Evolutionary conservation across 495 filamentous ascomycete species (phyloP).

Genomic region (Paragyromitra xinjiangensis): DNA sequence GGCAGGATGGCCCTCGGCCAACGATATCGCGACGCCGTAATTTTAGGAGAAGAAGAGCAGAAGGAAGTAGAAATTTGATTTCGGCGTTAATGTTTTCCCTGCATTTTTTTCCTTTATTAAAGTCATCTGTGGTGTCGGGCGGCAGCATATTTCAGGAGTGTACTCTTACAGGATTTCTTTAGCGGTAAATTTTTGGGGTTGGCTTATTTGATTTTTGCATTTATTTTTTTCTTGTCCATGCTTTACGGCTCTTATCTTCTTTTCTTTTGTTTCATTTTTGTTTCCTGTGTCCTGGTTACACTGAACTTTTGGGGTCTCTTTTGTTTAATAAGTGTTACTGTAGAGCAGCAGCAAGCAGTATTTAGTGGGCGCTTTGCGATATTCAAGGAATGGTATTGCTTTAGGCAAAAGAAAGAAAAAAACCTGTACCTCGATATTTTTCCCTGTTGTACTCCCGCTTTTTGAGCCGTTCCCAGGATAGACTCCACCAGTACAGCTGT

Average conservation of each 20-base stretch:
- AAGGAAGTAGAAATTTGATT: slow-evolving; percentile 51
- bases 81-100: slow-evolving; percentile 42
- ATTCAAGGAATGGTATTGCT: slow-evolving; percentile 42
- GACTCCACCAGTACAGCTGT: not conserved
- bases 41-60: slow-evolving; percentile 53
- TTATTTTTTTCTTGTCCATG: slow-evolving; percentile 38
- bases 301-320: slow-evolving; percentile 37
- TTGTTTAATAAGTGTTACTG: slow-evolving; percentile 42
- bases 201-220: slow-evolving; percentile 48
- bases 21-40: slow-evolving; percentile 52
- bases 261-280: slow-evolving; percentile 45
- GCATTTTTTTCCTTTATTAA: slow-evolving; percentile 45
- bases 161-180: slow-evolving; percentile 53
- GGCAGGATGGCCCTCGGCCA: slow-evolving; percentile 52
- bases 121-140: slow-evolving; percentile 41
- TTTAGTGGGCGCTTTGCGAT: slow-evolving; percentile 19
- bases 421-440: slow-evolving; percentile 5
- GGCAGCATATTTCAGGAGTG: slow-evolving; percentile 52
- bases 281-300: slow-evolving; percentile 40
- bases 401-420: slow-evolving; percentile 19
- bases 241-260: slow-evolving; percentile 27
- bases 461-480: slow-evolving; percentile 12
- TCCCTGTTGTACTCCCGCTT: not conserved
- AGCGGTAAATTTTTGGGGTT: slow-evolving; percentile 39
- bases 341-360: slow-evolving; percentile 30